These are phyloP conservation scores for Orbilia brochopaga DNA, from an alignment of 2,329 filamentous ascomycete species.

Conservation along the genomic window DNA sequence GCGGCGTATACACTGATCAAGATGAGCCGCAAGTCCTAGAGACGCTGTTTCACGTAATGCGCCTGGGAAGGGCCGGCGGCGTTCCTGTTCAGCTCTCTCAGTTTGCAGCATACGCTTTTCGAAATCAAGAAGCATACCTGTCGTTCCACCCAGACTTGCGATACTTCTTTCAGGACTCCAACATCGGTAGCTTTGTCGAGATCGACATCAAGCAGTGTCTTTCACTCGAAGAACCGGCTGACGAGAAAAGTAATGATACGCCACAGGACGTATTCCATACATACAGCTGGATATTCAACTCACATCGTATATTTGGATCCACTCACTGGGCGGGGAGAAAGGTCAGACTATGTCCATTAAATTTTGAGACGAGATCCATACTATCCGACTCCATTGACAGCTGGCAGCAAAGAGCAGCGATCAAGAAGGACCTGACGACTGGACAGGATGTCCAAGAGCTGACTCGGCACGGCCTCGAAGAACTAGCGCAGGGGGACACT, in stretches of 20 bases:
- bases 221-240: background rate
- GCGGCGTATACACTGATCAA: background rate
- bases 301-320: background rate
- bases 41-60: background rate
- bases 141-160: slow-evolving; percentile 7
- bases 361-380: background rate
- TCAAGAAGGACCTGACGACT: background rate
- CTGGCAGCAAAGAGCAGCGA: background rate
- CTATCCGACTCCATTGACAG: background rate
- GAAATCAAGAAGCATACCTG: slow-evolving; percentile 8
- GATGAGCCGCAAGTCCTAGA: background rate
- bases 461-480: too few species aligned
- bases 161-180: slow-evolving; percentile 23
- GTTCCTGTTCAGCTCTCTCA: background rate
- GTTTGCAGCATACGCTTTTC: background rate
- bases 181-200: background rate
- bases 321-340: background rate
- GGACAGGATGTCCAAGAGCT: too few species aligned
- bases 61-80: background rate
- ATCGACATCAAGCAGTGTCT: slow-evolving; percentile 17
- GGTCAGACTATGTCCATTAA: background rate
- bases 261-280: background rate
- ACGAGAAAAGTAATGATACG: background rate
- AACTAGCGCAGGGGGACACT: too few species aligned
- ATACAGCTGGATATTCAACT: background rate